Base-by-base conservation (phyloP, 805 yeast species). In the Ogataea nitratoaversa region DNA sequence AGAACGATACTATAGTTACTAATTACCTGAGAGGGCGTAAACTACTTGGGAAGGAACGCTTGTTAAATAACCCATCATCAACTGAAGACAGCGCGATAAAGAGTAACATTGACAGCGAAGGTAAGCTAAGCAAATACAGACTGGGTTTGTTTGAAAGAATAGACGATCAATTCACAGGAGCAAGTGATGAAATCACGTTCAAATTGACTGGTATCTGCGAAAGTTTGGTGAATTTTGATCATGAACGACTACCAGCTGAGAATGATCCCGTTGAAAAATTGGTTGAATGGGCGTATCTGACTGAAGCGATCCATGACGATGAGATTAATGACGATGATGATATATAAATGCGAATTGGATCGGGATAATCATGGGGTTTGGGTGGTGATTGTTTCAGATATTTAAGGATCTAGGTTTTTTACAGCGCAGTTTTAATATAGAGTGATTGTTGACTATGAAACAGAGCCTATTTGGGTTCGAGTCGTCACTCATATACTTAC, bases 11-110 rank as follows among this genome's bases (percentile, higher is more conserved):
- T 1, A 27, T 32, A 30, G 36, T 38, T 7, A 34, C 41, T 11
- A 46, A 47, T 24, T 50, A 53, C 33, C 34, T 53, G 23, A 31
- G 58, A 19, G 58, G 58, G 5, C 41, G 58, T 8, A 42, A 45
- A 25, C 36, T 53, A 19, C 40, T 46, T 19, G 56, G 56, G 9
- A 17, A 17, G 14, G 47, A 45, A 30, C 48, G 46, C 22, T 22
- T 27, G 5, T 29, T 39, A 36, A 27, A 57, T 9, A 25, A 24
- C 6, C 5, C 37, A 8, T 3, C 30, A 41, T 5, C 22, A 19
- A 20, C 27, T 9, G 19, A 19, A 17, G 18, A 27, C 2, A 14
- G n/a, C 30, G 16, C n/a, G 8, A 28, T 13, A 14, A 14, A 8
- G 6, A 30, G 17, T 19, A 5, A 5, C 13, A 8, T 14, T 23